Base-by-base conservation (phyloP, 805 yeast species). In the Lipomyces sp. region DNA sequence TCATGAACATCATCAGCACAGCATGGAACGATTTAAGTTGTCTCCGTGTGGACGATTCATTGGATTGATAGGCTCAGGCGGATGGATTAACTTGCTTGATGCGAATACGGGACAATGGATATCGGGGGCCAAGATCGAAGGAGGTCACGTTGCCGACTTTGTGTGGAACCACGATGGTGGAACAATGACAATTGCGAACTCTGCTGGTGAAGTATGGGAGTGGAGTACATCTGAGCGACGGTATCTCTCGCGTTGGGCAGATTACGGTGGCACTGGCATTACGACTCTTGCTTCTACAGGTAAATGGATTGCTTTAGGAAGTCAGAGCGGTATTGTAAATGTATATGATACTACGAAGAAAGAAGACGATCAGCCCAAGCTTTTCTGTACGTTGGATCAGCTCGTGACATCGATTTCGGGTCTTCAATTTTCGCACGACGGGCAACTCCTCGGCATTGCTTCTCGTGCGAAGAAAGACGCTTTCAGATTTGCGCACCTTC, bases 181-280 rank as follows among this genome's bases (percentile, higher is more conserved):
- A 35, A 76, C 80, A 0, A 72, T 89, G 10, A 77, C 89, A 24
- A 84, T 88, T 32, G 85, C 87, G n/a, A 93, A 89, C 73, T 82
- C 87, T 0, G 83, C 85, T 18, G 98, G 98, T 56, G 96, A 92
- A 69, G 85, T 95, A 2, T 93, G 97, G 95, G 97, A 92, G 74
- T 95, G 91, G 80, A 83, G 85, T 68, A 75, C 86, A 57, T 79
- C 78, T 4, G 77, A 79, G 2, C 82, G 85, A 48, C 80, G 83
- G 69, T 83, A 91, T 18, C 63, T 83, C 2, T 81, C 82, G 65
- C 86, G 86, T 74, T 95, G 98, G 98, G 82, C 83, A 56, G 99
- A 95, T 76, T 63, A 89, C 87, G 87, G 93, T 24, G 96, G 96
- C 35, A 82, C 90, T 39, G 96, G 96, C 30, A 86, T 92, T 62